A percentile compares a stretch with the other conserved stretches of the same genome.
These are phyloP conservation scores for Toxicodendron radicans DNA, from an alignment of 345 rosid species.

Conservation along the genomic window DNA sequence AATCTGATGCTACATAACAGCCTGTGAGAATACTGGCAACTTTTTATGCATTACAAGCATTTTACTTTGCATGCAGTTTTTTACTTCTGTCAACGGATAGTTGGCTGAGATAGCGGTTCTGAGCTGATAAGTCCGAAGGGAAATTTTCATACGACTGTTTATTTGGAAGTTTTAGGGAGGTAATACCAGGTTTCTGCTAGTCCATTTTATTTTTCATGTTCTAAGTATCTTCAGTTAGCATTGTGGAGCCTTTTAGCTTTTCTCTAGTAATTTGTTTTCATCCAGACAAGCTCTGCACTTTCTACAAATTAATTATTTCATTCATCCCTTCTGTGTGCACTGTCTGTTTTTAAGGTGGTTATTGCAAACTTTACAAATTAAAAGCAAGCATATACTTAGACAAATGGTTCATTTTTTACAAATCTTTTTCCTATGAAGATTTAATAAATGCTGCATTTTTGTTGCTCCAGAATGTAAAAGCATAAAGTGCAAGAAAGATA, in stretches of 20 bases:
- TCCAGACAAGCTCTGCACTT: background rate
- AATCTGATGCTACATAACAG: background rate
- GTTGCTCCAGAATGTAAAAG: background rate
- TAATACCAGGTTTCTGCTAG: background rate
- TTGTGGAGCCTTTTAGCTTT: background rate
- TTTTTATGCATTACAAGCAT: too few relatives aligned
- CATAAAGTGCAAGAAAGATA: too few relatives aligned
- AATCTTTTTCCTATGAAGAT: background rate
- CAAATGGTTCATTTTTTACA: background rate
- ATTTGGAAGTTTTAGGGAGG: too few relatives aligned
- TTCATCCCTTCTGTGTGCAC: too few relatives aligned
- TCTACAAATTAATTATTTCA: background rate
- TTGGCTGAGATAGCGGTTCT: too few relatives aligned
- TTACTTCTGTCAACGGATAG: too few relatives aligned
- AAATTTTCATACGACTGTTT: too few relatives aligned
- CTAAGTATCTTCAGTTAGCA: background rate
- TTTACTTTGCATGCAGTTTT: too few relatives aligned
- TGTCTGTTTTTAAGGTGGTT: background rate
- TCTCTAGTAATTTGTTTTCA: background rate
- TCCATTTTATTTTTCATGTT: background rate
- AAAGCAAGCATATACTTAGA: background rate
- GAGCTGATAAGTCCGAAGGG: too few relatives aligned
- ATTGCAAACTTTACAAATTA: background rate
- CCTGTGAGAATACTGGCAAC: too few relatives aligned
- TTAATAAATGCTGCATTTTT: background rate